These are phyloP conservation scores for Pseudogymnoascus sp. DNA, from an alignment of 2,329 filamentous ascomycete genomes.

Conservation along the genomic window DNA sequence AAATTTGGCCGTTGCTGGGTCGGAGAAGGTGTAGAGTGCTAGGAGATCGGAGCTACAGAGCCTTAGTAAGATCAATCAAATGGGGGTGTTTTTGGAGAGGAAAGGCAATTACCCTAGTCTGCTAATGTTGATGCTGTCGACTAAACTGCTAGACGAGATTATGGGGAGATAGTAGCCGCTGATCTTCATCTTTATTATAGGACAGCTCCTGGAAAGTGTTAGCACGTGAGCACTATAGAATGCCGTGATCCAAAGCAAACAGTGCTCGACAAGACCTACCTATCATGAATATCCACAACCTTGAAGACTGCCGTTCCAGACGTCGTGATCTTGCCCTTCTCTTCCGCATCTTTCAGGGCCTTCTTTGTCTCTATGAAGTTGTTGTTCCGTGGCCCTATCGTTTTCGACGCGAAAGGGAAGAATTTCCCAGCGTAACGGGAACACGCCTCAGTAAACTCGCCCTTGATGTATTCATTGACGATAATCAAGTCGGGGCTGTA, in stretches of 20 bases:
- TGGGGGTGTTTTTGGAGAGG: slow-evolving; percentile 31
- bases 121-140: slow-evolving; percentile 40
- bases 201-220: slow-evolving; percentile 18
- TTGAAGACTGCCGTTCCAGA: neutral
- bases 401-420: slow-evolving; percentile 13
- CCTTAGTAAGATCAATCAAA: neutral
- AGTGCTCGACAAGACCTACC: slow-evolving; percentile 7
- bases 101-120: slow-evolving; percentile 24
- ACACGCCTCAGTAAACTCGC: slow-evolving; percentile 44
- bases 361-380: neutral
- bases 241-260: slow-evolving; percentile 10
- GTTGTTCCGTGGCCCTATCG: neutral
- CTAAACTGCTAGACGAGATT: slow-evolving; percentile 41
- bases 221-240: slow-evolving; percentile 10
- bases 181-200: slow-evolving; percentile 33
- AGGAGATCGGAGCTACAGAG: neutral
- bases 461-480: slow-evolving; percentile 55
- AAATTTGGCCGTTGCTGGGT: slow-evolving; percentile 36
- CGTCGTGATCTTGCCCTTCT: neutral
- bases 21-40: slow-evolving; percentile 47
- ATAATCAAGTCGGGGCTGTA: slow-evolving; percentile 56
- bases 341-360: slow-evolving; percentile 2
- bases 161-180: slow-evolving; percentile 36
- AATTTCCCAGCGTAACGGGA: slow-evolving; percentile 31
- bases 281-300: slow-evolving; percentile 12